Evolutionary conservation across 495 filamentous ascomycete genomes (phyloP), one percentile per base, ranked within the genome.

Genomic region (Aspergillus ostianus): DNA sequence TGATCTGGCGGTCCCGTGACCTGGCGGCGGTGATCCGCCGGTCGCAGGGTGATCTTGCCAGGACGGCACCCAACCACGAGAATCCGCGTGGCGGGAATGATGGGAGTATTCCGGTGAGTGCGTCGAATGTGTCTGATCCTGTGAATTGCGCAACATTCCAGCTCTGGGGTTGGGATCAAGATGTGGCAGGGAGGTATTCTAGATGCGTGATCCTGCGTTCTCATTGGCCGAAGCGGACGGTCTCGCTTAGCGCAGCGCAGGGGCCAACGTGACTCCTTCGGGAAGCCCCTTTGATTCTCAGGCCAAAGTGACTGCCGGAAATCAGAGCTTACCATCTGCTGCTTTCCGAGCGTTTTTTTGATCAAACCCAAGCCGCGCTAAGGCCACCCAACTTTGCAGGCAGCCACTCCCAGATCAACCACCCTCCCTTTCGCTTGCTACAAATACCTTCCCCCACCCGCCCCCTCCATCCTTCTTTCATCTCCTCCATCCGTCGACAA

Each of bases 391-490:
- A 52, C 53, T 64, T 41, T 41, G 62, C 47, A 60, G 59, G 60
- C 51, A 62, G 61, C 61, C 55, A 56, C 67, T 59, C 58, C 67
- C 65, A 77, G 77, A 80, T 80, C 77, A 79, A 69, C 65, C 67
- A 60, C 62, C 70, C 72, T 55, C 67, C 59, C 64, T 13, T 61
- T 63, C 65, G 62, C 65, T 71, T 68, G 67, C 74, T 80, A 79
- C 77, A 79, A 79, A 80, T 79, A 80, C 75, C 72, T 66, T 68
- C 71, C 74, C 75, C 77, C 75, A 72, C 76, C 78, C 80, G 62
- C 67, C 69, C 70, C 66, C 73, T 77, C 73, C 79, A 69, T 78
- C 75, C 68, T 77, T 82, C 72, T 73, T 77, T 58, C 75, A 75
- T 71, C 75, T 72, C 70, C 62, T 67, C 65, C 72, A 72, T 74